phyloP scores from a whole-genome alignment of 2,329 filamentous ascomycete species.

The Aspergillus sp. region DNA sequence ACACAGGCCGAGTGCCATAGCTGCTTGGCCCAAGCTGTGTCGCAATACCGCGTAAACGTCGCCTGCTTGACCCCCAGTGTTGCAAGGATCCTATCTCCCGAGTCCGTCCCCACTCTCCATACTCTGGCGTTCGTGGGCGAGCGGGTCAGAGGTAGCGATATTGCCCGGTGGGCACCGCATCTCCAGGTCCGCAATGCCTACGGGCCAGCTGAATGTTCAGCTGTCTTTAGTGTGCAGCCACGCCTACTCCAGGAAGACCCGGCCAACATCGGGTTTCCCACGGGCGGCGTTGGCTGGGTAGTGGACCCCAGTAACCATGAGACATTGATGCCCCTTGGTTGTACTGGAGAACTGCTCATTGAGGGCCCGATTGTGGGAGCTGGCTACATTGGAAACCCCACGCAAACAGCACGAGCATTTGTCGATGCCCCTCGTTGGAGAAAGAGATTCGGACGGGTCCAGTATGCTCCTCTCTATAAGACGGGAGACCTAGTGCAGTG shows the following conservation, averaged over 20 bases:
- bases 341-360: slow-evolving; percentile 5
- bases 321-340: slow-evolving; percentile 1
- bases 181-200: slow-evolving; percentile 3
- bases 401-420: slow-evolving; percentile 14
- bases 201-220: slow-evolving; percentile 16
- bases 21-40: slow-evolving; percentile 46
- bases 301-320: not conserved
- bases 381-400: slow-evolving; percentile 17
- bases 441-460: not conserved
- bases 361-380: slow-evolving; percentile 1
- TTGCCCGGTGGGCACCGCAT: slow-evolving; percentile 23
- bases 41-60: slow-evolving; percentile 46
- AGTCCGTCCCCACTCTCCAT: slow-evolving; percentile 29
- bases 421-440: slow-evolving; percentile 22
- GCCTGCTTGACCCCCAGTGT: slow-evolving; percentile 57
- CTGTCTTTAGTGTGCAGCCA: slow-evolving; percentile 28
- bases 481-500: slow-evolving; percentile 28
- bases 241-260: slow-evolving; percentile 1
- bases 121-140: slow-evolving; percentile 1
- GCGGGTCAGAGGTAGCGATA: not conserved
- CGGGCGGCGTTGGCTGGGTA: slow-evolving; percentile 4
- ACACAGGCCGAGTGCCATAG: slow-evolving; percentile 16
- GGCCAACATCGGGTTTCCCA: not conserved
- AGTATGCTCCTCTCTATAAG: slow-evolving; percentile 18
- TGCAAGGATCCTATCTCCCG: slow-evolving; percentile 38